Base-by-base conservation (phyloP, 2,329 filamentous ascomycete species). In the Pleoardoris graminearum region DNA sequence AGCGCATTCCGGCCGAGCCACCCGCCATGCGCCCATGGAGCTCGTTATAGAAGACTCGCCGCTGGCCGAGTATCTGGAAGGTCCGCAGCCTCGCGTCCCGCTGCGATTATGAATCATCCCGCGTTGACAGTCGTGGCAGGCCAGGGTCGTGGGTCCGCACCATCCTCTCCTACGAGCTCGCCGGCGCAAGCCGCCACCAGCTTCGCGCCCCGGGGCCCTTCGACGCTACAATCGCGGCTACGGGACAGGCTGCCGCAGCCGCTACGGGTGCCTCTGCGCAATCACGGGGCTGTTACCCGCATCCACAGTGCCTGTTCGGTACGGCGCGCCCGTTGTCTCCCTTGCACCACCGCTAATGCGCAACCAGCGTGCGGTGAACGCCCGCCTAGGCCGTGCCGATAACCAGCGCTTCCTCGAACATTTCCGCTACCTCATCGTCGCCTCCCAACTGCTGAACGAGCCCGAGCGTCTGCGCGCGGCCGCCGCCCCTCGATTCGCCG, bases 381-480 rank as follows among this genome's bases (percentile, higher is more conserved):
- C 87, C 35, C 83, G 84, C 55, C 82, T 96, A 57, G 87, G 89
- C 50, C 82, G 87, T 59, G 85, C 84, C 62, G 91, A 96, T 63
- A 95, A 92, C 69, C 82, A 87, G 61, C 87, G 86, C 60, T 96
- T 97, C 66, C 81, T 96, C 53, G 92, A 97, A 74, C 89, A 91
- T 68, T 97, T 97, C 67, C 89, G 92, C 58, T 97, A 97, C 75
- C 88, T 90, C 19, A 90, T 97, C 59, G 89, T 97, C 67, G 91
- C 91, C 45, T 97, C 92, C 19, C 91, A 96, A 70, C 82, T 97
- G 12, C 80, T 97, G 35, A 91, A 85, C 65, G 88, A 88, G 35
- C 75, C 76, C 55, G 74, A 72, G 23, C 67, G 74, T 12, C 54
- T 78, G 37, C 73, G 74, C 30, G 52, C 71, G 10, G 50, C 68